Evolutionary conservation across 345 rosid genomes (phyloP), one percentile per base, ranked within the genome.

Genomic region (Syzygium aromaticum): DNA sequence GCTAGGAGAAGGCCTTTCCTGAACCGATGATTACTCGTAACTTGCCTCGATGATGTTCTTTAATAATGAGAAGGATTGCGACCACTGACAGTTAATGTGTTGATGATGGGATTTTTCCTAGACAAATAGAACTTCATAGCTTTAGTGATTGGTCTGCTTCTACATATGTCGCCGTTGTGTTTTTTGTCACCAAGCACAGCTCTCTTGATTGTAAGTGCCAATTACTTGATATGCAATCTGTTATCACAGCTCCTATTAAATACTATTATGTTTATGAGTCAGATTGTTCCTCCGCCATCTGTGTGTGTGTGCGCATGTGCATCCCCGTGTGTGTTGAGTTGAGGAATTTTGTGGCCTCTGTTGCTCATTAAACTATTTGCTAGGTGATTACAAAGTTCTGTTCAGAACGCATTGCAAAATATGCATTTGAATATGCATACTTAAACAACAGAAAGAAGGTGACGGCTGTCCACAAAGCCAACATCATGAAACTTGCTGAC

Each of bases 331-430:
- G 80, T 73, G 12, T 33, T 73, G 40, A 64, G 46, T 73, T 33
- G 38, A 73, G 80, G 25, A 73, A 73, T 33, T 73, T 9, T 33
- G 4, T 33, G 22, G 49, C 49, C 80, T 73, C 80, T 21, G 49
- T 73, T 73, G 80, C 80, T 73, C 8, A 73, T 73, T 87, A 85
- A 86, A 85, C 52, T 5, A 16, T 67, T 89, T 92, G 92, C 43
- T 92, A 97, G 99, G 97, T 97, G 91, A 97, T 96, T 85, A 97
- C 99, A 77, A 97, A 97, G 98, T 97, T 94, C 91, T 97, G 99
- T 61, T 97, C 99, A 0, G 99, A 97, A 92, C 92, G 99, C 8
- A 93, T 98, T 80, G 99, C 99, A 2, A 93, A 95, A 86, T 98
- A 98, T 90, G 99, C 99, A 1, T 98, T 98, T 84, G 98, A 98